Evolutionary conservation across 1,139 yeast genomes (phyloP), one percentile per base, ranked within the genome.

Genomic region (Diutina siamensis): DNA sequence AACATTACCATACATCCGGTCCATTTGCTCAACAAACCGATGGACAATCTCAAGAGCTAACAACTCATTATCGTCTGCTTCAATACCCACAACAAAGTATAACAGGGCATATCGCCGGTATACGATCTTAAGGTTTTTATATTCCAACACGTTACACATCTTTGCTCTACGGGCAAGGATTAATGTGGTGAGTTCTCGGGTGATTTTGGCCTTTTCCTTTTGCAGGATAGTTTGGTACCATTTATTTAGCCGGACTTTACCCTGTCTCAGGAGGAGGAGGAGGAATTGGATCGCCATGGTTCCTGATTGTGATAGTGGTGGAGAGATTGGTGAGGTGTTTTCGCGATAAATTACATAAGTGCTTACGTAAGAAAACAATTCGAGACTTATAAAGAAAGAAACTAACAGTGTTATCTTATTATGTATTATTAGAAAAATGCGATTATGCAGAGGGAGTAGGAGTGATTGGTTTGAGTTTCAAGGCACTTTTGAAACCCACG

Each of bases 11-110:
- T 86, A 92, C 55, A 88, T 79, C 57, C 84, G 83, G 67, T 92
- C 99, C 95, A 92, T 87, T 55, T 86, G 88, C 62, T 94, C 98
- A 45, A 94, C 99, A 60, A 82, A 94, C 49, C 97, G 71, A 59
- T 94, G 98, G 46, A 94, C 82, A 28, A 84, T 71, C 57, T 94
- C 98, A 49, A 94, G 68, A 1, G 94, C 80, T 47, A 87, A 65
- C 53, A 94, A 71, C 60, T 92, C 98, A 59, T 94, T 94, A 57
- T 86, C 96, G 47, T 80, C 85, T 36, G 76, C 74, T 40, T 83
- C 89, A 42, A 89, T 78, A 0, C 96, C 97, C 42, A 87, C 84
- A 45, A 92, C 76, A 64, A 92, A 92, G 56, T 85, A 92, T 47
- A 92, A 67, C 46, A 96, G 86, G 0, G 98, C 98, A 58, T 92